Evolutionary conservation across 2,329 filamentous ascomycete genomes (phyloP).

Genomic region (Fusarium oxysporum): DNA sequence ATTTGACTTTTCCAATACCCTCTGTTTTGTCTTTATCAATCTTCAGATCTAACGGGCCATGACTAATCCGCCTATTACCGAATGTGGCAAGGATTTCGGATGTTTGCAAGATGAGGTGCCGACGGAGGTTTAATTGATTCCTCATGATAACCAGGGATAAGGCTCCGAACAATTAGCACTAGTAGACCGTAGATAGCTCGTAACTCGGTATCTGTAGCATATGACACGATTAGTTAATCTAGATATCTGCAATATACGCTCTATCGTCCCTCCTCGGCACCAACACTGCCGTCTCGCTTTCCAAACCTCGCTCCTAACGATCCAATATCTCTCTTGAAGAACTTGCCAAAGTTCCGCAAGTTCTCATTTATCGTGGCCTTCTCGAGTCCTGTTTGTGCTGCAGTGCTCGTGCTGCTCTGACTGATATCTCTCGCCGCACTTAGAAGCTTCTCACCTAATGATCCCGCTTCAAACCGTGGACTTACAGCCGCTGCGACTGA

Average conservation of each 20-base stretch:
- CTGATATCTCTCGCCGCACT: constrained; percentile 90
- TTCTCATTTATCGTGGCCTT: constrained; percentile 90
- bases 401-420: constrained; percentile 56
- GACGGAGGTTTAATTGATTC: constrained; percentile 30
- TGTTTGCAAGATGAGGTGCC: background rate
- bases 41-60: constrained; percentile 3
- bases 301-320: constrained; percentile 80
- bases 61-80: constrained; percentile 14
- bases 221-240: constrained; percentile 3
- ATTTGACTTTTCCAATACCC: background rate
- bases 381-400: constrained; percentile 58
- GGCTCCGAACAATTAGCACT: background rate
- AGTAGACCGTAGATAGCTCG: background rate
- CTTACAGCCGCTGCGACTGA: constrained; percentile 55
- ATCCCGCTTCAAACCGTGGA: constrained; percentile 80
- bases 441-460: constrained; percentile 87
- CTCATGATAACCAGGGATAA: constrained; percentile 31
- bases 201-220: background rate
- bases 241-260: background rate
- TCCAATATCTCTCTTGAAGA: constrained; percentile 90
- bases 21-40: constrained; percentile 31
- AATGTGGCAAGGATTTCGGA: background rate
- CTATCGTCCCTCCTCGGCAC: constrained; percentile 44
- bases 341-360: constrained; percentile 94
- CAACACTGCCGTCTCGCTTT: constrained; percentile 63